A percentile compares a stretch with the other conserved stretches of the same genome.
These are phyloP conservation scores for Echeveria elegans DNA, from an alignment of 164 flowering plant genomes.

Conservation along the genomic window DNA sequence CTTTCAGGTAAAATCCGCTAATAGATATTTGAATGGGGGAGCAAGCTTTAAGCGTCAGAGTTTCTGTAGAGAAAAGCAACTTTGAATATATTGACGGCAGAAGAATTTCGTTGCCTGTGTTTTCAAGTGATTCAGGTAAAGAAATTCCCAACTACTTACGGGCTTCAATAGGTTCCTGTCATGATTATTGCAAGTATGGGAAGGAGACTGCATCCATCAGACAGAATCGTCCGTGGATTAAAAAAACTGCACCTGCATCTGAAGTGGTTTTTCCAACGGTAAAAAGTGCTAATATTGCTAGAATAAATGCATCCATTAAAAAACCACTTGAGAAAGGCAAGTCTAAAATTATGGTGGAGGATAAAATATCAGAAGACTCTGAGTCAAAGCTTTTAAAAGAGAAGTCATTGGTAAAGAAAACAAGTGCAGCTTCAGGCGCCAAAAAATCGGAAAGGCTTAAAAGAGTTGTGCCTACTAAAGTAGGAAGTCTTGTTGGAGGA, in stretches of 20 bases:
- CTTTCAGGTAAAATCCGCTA: neutral
- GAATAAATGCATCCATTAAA: slow-evolving; percentile 1
- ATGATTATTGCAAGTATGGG: slow-evolving; percentile 86
- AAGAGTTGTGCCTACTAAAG: neutral
- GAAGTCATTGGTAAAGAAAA: neutral
- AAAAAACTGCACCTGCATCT: slow-evolving; percentile 14
- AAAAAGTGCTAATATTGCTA: slow-evolving; percentile 15
- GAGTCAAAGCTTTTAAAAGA: slow-evolving; percentile 17
- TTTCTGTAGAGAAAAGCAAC: slow-evolving; percentile 15
- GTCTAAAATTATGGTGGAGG: slow-evolving; percentile 15
- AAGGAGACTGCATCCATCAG: slow-evolving; percentile 34
- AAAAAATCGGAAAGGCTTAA: neutral
- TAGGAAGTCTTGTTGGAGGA: neutral
- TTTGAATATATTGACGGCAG: slow-evolving; percentile 14
- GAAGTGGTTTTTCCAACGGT: slow-evolving; percentile 9
- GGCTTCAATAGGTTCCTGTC: slow-evolving; percentile 87
- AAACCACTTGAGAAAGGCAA: slow-evolving; percentile 11
- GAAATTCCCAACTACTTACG: slow-evolving; percentile 52
- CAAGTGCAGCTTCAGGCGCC: neutral
- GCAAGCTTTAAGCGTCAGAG: slow-evolving; percentile 12
- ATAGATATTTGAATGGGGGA: neutral
- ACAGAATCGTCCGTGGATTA: slow-evolving; percentile 24
- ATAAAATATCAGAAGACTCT: slow-evolving; percentile 16
- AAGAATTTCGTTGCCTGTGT: slow-evolving; percentile 29
- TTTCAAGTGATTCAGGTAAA: slow-evolving; percentile 23